Conservation (phyloP, 176 grass and related monocot species). For the Luzula sylvatica region DNA sequence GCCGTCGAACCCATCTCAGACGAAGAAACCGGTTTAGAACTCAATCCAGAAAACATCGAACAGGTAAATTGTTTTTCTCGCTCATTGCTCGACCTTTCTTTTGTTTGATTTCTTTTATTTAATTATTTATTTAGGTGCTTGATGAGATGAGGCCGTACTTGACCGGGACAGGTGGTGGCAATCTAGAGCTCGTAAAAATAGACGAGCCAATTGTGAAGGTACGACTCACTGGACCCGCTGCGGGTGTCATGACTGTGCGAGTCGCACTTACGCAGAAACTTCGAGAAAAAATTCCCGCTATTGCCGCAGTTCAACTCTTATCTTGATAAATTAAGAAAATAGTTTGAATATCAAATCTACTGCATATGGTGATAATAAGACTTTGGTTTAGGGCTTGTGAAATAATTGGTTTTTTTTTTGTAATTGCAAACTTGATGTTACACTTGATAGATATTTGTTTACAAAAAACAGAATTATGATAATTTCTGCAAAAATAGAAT, state of each 20-base stretch:
- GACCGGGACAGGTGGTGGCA: slow-evolving; percentile 73
- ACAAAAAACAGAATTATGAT: background rate
- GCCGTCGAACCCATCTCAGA: slow-evolving; percentile 69
- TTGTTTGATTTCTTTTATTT: background rate
- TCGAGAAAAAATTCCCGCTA: slow-evolving; percentile 83
- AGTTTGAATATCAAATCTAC: no score
- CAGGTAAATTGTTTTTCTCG: slow-evolving; percentile 31
- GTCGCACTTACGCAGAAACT: slow-evolving; percentile 92
- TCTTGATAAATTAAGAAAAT: slow-evolving; percentile 26
- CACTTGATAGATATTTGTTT: background rate
- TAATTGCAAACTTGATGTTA: background rate
- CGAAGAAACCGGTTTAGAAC: slow-evolving; percentile 81
- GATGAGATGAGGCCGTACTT: slow-evolving; percentile 96
- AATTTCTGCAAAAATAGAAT: background rate
- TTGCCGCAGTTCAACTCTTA: slow-evolving; percentile 72
- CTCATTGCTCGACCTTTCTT: background rate
- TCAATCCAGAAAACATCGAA: slow-evolving; percentile 85
- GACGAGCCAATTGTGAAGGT: slow-evolving; percentile 84
- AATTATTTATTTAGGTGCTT: slow-evolving; percentile 46
- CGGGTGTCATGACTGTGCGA: slow-evolving; percentile 83
- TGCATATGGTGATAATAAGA: no score
- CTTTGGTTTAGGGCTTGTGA: background rate
- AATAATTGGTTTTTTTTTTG: slow-evolving; percentile 9
- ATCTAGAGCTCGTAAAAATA: slow-evolving; percentile 75
- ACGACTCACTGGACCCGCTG: slow-evolving; percentile 66